Base-by-base conservation (phyloP, 1,284 basidiomycete species). In the Puccinia coronata region DNA sequence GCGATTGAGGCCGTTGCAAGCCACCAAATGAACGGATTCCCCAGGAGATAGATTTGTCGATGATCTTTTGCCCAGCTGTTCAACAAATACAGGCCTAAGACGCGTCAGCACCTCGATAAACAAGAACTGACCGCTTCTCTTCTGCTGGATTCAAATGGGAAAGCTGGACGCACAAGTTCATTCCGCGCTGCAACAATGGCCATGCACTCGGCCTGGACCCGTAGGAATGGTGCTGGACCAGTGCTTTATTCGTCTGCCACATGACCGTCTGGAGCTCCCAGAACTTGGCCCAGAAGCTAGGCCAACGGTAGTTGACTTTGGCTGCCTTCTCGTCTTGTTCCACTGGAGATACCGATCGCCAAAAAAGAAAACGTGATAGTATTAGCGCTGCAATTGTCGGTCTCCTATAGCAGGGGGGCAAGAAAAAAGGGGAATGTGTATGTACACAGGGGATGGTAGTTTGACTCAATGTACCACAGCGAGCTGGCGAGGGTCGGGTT, bases 231-330 rank as follows among this genome's bases (percentile, higher is more conserved):
- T 94, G 91, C 84, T 97, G 95, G 0, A 96, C 98, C 82, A 99
- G 87, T 0, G 94, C 96, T 31, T 93, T 93, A 84, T 99, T 99
- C 31, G 96, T 98, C n/a, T 90, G 91, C 95, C 95, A 98, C 96
- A 99, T 99, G 82, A 96, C 95, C 83, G 90, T 89, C 85, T 99
- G 95, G 49, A 99, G 88, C 86, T 99, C 96, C 85, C 89, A 88
- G 88, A 99, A 98, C 87, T 98, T 98, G 83, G 89, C 85, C 51
- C 97, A 87, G 88, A 99, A 99, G 4, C 92, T 90, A 3, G 96
- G 95, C 36, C 90, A 88, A 82, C 90, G 89, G 82, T 86, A 86
- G 73, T 97, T 99, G 86, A 96, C 92, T 87, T 91, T 94, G 14
- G 90, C 89, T 5, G 93, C 91, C 83, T 92, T 88, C 1, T 85